phyloP scores from a whole-genome alignment of 208 protist genomes.

The Leishmania braziliensis region DNA sequence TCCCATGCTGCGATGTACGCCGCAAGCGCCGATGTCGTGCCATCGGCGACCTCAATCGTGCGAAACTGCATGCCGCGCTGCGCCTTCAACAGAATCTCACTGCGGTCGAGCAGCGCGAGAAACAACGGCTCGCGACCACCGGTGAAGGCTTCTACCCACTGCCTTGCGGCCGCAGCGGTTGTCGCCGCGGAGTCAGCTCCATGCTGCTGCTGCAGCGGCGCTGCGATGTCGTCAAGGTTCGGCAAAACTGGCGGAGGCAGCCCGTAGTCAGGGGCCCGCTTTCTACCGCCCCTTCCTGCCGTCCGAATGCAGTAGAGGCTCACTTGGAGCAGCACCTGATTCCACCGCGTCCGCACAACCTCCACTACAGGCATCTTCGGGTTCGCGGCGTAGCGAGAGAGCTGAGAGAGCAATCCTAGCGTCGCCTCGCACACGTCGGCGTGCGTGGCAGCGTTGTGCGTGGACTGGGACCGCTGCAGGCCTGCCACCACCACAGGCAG shows the following conservation, averaged over 20 bases:
- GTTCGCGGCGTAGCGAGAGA: conserved; percentile 40
- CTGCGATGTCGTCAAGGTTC: conserved; percentile 17
- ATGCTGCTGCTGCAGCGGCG: conserved; percentile 1
- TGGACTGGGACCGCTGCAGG: conserved; percentile 34
- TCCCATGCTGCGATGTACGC: conserved; percentile 24
- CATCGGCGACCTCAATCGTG: conserved; percentile 12
- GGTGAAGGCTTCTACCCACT: conserved; percentile 10
- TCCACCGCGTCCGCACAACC: conserved; percentile 34
- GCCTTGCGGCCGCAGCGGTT: conserved; percentile 21
- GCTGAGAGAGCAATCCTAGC: conserved; percentile 52
- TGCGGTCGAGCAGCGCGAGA: conserved; percentile 50
- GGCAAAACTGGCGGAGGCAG: conserved; percentile 32
- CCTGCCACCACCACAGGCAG: conserved; percentile 40
- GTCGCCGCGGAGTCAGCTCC: conserved; percentile 16
- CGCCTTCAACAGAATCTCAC: conserved; percentile 33
- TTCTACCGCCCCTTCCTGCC: conserved; percentile 25
- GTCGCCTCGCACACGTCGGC: conserved; percentile 56
- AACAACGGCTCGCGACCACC: conserved; percentile 25
- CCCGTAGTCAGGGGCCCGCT: conserved; percentile 21
- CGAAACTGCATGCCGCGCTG: conserved; percentile 7
- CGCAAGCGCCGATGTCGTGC: conserved; percentile 3
- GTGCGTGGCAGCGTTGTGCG: conserved; percentile 56
- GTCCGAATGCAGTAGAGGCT: conserved; percentile 60
- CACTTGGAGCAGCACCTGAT: conserved; percentile 44
- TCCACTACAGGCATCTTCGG: conserved; percentile 22